Evolutionary conservation across 2,329 filamentous ascomycete genomes (phyloP).

Genomic region (Scedosporium boydii): DNA sequence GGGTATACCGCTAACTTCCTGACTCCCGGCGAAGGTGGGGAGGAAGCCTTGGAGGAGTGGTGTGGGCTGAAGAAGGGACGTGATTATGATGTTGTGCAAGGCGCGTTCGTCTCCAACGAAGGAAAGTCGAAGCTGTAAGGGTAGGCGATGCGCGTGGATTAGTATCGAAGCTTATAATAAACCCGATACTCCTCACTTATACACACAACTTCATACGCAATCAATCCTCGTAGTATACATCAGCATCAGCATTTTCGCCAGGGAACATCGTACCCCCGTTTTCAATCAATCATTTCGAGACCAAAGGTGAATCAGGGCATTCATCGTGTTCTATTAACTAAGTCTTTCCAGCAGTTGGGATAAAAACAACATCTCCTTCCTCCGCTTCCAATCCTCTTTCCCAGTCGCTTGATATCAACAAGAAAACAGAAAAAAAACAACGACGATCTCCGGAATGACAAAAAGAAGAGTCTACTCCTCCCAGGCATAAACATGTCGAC

Average conservation of each 20-base stretch:
- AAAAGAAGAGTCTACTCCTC: neutral
- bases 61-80: slow-evolving; percentile 64
- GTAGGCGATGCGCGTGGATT: neutral
- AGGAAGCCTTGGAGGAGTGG: slow-evolving; percentile 61
- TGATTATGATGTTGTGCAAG: slow-evolving; percentile 59
- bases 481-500: neutral
- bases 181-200: neutral
- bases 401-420: neutral
- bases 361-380: slow-evolving; percentile 10
- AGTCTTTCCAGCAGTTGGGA: neutral
- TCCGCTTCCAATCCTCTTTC: neutral
- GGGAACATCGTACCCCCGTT: too few relatives aligned
- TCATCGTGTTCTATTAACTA: neutral
- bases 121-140: slow-evolving; percentile 22
- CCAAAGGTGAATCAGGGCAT: neutral
- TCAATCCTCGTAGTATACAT: too few relatives aligned
- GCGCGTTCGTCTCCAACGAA: slow-evolving; percentile 42
- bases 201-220: neutral
- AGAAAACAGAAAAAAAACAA: neutral
- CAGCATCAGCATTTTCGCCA: too few relatives aligned
- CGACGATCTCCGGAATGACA: neutral
- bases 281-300: too few relatives aligned
- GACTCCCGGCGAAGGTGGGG: slow-evolving; percentile 60
- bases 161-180: slow-evolving; percentile 1
- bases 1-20: slow-evolving; percentile 57